Percentiles rank a stretch among this genome's conserved stretches.
phyloP scores from a whole-genome alignment of 495 filamentous ascomycete genomes.

The Corynascus novoguineensis region DNA sequence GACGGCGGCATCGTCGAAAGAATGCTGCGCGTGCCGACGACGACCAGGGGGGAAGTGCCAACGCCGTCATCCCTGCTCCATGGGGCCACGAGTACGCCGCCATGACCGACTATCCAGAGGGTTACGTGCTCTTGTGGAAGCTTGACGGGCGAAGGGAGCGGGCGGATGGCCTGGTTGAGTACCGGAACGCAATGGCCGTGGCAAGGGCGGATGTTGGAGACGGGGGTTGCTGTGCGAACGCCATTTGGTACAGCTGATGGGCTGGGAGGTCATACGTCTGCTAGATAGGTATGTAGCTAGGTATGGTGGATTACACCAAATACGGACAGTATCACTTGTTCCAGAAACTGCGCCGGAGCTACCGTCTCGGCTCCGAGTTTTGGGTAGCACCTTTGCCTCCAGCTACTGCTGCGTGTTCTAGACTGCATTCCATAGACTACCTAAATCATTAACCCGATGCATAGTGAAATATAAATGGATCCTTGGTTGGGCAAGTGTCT shows the following conservation, averaged over 20 bases:
- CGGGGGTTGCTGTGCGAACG: slow-evolving; percentile 37
- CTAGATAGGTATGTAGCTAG: no score
- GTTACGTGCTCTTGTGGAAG: slow-evolving; percentile 38
- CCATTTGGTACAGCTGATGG: slow-evolving; percentile 26
- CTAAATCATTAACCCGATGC: no score
- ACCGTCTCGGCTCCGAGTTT: no score
- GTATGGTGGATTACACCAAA: no score
- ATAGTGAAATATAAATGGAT: no score
- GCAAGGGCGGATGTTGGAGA: slow-evolving; percentile 29
- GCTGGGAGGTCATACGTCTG: not conserved
- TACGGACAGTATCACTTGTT: no score
- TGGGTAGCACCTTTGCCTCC: no score
- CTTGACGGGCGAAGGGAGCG: slow-evolving; percentile 16
- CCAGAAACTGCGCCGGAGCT: no score
- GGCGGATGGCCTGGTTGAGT: slow-evolving; percentile 16
- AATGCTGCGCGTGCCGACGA: slow-evolving; percentile 31
- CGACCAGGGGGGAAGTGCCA: slow-evolving; percentile 31
- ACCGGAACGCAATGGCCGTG: slow-evolving; percentile 19
- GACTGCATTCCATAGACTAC: no score
- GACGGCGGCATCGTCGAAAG: slow-evolving; percentile 27
- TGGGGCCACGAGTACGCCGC: slow-evolving; percentile 29
- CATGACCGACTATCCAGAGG: slow-evolving; percentile 19
- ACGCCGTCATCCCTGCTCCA: slow-evolving; percentile 28
- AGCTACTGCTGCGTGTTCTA: no score
- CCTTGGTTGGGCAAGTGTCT: no score